Base-by-base conservation (phyloP, 179 eudicot species). In the Drosera spatulata region DNA sequence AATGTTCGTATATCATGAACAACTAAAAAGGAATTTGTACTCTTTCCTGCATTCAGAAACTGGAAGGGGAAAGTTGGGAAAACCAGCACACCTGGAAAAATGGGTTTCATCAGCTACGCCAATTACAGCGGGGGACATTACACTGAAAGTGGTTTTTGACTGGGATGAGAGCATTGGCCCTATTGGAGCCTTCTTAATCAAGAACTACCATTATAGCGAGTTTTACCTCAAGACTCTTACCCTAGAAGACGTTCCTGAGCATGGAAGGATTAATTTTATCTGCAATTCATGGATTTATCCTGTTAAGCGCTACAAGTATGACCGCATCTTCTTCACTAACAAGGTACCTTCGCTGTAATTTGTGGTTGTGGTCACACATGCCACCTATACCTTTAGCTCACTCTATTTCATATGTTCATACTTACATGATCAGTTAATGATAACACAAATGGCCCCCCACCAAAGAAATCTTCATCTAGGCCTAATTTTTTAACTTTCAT, bases 261-360 rank as follows among this genome's bases (percentile, higher is more conserved):
- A 80, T 41, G 95, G 85, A 2, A 62, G 57, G 0, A 41, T 86
- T 39, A 85, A 75, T 71, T 89, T 93, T 40, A 74, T 74, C 5
- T 93, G 99, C 72, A 80, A 89, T 61, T 93, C 99, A 3, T 93
- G 99, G 99, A 95, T 93, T 50, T 93, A 88, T 61, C 99, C 96
- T 0, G 51, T 76, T 33, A 73, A 74, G 33, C 81, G 82, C 3
- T 93, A 93, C 77, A 77, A 79, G 12, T 73, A 79, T 38, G 74
- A 86, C 41, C 96, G 99, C 3, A 59, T 93, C 69, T 93, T 93
- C 85, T 91, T 88, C 61, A 66, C 87, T 6, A 88, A 93, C 78
- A 78, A 86, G 99, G 99, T 93, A 83, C 13, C 12, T 43, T 43
- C 33, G 33, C 33, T 22, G 33, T 22, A 22, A 22, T 22, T 22